Evolutionary conservation across 2,329 filamentous ascomycete species (phyloP).

Genomic region (Clarireedia homoeocarpa): DNA sequence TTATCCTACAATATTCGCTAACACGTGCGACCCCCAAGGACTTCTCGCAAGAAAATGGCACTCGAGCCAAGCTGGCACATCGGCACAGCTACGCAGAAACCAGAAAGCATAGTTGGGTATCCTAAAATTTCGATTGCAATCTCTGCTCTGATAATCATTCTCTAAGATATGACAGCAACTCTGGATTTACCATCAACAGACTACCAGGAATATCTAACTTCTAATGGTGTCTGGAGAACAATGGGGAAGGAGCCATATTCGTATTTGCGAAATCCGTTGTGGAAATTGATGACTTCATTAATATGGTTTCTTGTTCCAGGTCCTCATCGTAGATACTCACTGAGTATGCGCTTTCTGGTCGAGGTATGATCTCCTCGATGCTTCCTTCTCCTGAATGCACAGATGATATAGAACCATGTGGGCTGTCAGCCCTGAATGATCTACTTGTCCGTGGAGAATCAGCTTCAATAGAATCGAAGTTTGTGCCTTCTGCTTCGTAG

Average conservation of each 20-base stretch:
- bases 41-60: too few species aligned
- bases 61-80: too few species aligned
- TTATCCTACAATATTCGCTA: too few species aligned
- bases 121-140: background rate
- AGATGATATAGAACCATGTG: background rate
- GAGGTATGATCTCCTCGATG: background rate
- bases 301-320: background rate
- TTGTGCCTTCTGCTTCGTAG: conserved; percentile 2
- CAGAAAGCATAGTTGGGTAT: background rate
- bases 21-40: too few species aligned
- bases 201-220: background rate
- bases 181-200: background rate
- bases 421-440: background rate
- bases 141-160: background rate
- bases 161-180: background rate
- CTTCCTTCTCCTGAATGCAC: background rate
- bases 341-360: conserved; percentile 16
- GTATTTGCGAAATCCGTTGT: background rate
- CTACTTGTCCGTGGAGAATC: background rate
- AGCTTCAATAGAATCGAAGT: background rate
- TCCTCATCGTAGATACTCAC: conserved; percentile 12
- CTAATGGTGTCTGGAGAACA: background rate
- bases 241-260: background rate
- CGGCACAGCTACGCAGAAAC: too few species aligned
- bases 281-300: background rate